Evolutionary conservation across 2,329 filamentous ascomycete species (phyloP), one percentile per base, ranked within the genome.

Genomic region (Xylariaceae sp.): DNA sequence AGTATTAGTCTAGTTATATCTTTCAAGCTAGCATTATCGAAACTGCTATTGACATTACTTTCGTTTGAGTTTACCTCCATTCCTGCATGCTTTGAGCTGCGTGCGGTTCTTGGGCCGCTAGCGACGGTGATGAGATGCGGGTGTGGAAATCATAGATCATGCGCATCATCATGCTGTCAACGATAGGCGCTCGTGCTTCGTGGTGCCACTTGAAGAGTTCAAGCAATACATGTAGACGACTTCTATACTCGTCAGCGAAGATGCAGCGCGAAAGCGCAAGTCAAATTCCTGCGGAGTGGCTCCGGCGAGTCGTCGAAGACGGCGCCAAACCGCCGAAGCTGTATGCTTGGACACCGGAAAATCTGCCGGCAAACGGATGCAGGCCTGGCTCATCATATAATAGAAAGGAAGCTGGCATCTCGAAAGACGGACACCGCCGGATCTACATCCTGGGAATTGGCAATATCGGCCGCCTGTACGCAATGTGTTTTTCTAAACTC

Each of bases 391-490:
- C 37, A 6, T 23, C 23, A 8, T 29, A 9, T 2, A 20, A 30
- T 3, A 18, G 32, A 5, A 18, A 9, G 6, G 26, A 15, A 26
- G 32, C 15, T n/a, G 4, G 16, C 13, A 7, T 2, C 26, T 18
- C 11, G 6, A 11, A 26, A 20, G 27, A 18, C 18, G 29, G 59
- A 32, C 37, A 27, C 1, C 68, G 67, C n/a, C 80, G 86, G 27
- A 86, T 96, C 57, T 85, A 94, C 66, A 80, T 97, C 41, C 75
- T 96, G 3, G 92, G 93, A 9, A 69, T 89, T 9, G 92, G 92
- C 29, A 95, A 91, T 67, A 78, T 96, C 10, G 92, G 92, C 11
- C 84, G 84, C 36, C 82, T 97, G 21, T 84, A 92, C 59, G 91
- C 92, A 21, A 86, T 87, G 67, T 83, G 84, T 18, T 76, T 97